A percentile compares a stretch with the other conserved stretches of the same genome.
Conservation (phyloP, 2,329 filamentous ascomycete species). For the Beauveria pseudobassiana region DNA sequence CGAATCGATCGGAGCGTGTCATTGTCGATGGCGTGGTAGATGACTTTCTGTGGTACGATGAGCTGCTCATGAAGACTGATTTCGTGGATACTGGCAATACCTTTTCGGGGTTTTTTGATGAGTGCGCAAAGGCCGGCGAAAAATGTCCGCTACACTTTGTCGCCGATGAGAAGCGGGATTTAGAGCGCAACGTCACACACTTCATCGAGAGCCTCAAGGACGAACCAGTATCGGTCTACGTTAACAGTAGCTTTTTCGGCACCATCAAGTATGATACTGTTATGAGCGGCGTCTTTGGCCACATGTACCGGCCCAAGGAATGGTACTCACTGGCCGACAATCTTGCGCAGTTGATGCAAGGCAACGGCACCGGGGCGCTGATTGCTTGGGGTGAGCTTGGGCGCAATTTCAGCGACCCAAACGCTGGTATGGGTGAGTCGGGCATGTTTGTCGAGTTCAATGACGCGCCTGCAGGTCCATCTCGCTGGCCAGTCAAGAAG, state of each 20-base stretch:
- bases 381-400: slow-evolving; percentile 18
- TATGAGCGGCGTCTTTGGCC: slow-evolving; percentile 29
- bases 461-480: slow-evolving; percentile 19
- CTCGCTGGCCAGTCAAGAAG: slow-evolving; percentile 23
- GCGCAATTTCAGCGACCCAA: slow-evolving; percentile 6
- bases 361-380: slow-evolving; percentile 32
- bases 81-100: slow-evolving; percentile 23
- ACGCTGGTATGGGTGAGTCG: slow-evolving; percentile 17
- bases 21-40: slow-evolving; percentile 30
- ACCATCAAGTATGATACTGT: slow-evolving; percentile 29
- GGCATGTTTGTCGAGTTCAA: slow-evolving; percentile 21
- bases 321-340: slow-evolving; percentile 30
- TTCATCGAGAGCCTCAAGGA: slow-evolving; percentile 27
- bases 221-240: slow-evolving; percentile 26
- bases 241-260: slow-evolving; percentile 34
- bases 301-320: slow-evolving; percentile 29
- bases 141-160: slow-evolving; percentile 35
- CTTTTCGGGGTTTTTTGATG: slow-evolving; percentile 26
- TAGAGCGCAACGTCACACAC: slow-evolving; percentile 24
- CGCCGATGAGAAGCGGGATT: slow-evolving; percentile 27
- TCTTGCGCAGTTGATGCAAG: slow-evolving; percentile 28
- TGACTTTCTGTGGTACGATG: slow-evolving; percentile 26
- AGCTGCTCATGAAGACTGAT: slow-evolving; percentile 18
- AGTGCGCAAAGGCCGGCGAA: slow-evolving; percentile 34
- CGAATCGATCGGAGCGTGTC: slow-evolving; percentile 25